Evolutionary conservation across 1,284 basidiomycete genomes (phyloP).

Genomic region (Vanrija sp.): DNA sequence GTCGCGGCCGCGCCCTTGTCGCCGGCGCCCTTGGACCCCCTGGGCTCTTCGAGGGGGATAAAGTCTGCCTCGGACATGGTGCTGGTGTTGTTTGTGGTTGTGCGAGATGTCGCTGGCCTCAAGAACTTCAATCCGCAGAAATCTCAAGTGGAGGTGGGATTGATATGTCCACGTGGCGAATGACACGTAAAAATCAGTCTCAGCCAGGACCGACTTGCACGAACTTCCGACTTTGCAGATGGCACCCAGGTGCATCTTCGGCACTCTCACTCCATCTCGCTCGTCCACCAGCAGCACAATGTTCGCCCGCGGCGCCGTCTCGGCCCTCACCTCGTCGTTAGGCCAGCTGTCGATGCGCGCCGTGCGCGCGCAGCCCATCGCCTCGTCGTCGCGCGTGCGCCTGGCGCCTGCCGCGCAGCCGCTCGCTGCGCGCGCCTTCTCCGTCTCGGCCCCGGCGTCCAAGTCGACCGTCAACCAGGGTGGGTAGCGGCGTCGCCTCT

Average conservation of each 20-base stretch:
- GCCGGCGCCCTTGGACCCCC: not conserved
- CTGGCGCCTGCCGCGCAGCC: not conserved
- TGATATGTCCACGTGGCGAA: not conserved
- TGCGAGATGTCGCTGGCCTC: not conserved
- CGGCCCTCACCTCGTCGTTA: constrained; percentile 28
- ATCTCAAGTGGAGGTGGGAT: constrained; percentile 9
- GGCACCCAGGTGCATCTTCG: not conserved
- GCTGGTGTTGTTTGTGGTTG: not conserved
- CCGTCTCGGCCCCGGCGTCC: constrained; percentile 57
- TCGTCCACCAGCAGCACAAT: constrained; percentile 5
- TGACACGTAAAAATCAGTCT: not conserved
- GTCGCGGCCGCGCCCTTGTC: constrained; percentile 26
- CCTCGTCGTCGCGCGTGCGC: constrained; percentile 24
- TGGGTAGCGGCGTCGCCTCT: constrained; percentile 12
- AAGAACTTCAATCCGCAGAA: constrained; percentile 12
- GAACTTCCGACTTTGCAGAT: not conserved
- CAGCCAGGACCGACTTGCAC: not conserved
- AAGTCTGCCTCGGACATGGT: constrained; percentile 37
- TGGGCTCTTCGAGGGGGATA: constrained; percentile 25
- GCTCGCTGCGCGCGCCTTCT: constrained; percentile 56
- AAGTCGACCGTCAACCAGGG: constrained; percentile 73
- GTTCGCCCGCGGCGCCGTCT: constrained; percentile 17
- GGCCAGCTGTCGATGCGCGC: constrained; percentile 25
- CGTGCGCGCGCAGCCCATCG: constrained; percentile 15
- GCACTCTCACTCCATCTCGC: not conserved